Base-by-base conservation (phyloP, 345 rosid genomes). In the Kernera saxatilis region DNA sequence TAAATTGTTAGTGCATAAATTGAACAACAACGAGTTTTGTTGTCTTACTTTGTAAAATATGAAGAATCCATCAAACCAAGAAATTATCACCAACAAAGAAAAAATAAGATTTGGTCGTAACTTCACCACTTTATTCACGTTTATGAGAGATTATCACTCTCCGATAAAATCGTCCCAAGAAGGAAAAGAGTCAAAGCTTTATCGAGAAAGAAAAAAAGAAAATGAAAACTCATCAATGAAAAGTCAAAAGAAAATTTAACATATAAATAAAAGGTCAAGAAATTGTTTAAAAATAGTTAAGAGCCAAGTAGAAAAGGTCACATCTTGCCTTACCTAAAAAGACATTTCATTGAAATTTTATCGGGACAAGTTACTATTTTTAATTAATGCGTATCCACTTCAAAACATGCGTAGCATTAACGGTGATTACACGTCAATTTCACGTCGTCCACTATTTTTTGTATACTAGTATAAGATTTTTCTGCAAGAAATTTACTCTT, bases 261-360 rank as follows among this genome's bases (percentile, higher is more conserved):
- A 30, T 30, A 18, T 18, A 36, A 6, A 13, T 17, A 58, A 33
- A 13, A 70, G 15, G 17, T 40, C 21, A 41, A 43, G 3, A 35
- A 52, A 18, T 3, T 12, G 5, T 19, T 41, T 3, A 7, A 41
- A 54, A 27, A 26, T 17, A 22, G 23, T 3, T 12, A 60, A 72
- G 49, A 45, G 71, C 3, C 71, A 54, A 53, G 4, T 44, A 64
- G 77, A 64, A 52, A 54, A 17, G 18, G 77, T 72, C 77, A 72
- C 58, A 72, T 53, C 50, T 72, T 46, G 58, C 33, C 48, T 64
- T 35, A 14, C 65, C 33, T 3, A 23, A 44, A 40, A 53, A 54
- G 57, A 72, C 70, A 64, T 46, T 64, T 64, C 77, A 15, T 26
- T 54, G 57, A 72, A 72, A 44, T 53, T 43, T 62, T 32, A 63